A percentile compares a stretch with the other conserved stretches of the same genome.
Evolutionary conservation across 257 asterid genomes (phyloP).

Genomic region (Nicotiana paniculata): DNA sequence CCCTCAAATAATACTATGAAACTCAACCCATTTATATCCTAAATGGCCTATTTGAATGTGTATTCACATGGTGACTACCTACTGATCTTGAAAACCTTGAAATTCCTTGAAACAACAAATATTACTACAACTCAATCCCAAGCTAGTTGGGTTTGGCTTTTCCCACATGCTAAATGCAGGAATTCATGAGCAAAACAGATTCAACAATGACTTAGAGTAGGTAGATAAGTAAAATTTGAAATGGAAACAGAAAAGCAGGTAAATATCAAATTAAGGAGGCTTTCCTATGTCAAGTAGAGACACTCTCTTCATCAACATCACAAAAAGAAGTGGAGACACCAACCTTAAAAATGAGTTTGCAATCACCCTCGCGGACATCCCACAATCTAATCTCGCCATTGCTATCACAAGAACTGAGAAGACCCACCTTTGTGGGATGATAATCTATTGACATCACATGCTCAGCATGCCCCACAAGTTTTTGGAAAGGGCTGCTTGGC

Average conservation of each 20-base stretch:
- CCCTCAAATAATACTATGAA: background rate
- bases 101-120: background rate
- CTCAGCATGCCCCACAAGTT: slow-evolving; percentile 37
- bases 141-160: no score
- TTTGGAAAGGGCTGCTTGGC: slow-evolving; percentile 9
- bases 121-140: background rate
- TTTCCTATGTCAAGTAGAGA: background rate
- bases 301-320: background rate
- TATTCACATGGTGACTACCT: background rate
- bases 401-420: slow-evolving; percentile 37
- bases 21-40: background rate
- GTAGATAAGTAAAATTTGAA: background rate
- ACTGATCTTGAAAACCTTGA: background rate
- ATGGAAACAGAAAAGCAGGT: background rate
- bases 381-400: slow-evolving; percentile 36
- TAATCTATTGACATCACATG: slow-evolving; percentile 39
- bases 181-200: background rate
- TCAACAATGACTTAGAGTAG: background rate
- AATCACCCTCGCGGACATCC: slow-evolving; percentile 21
- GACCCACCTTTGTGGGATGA: slow-evolving; percentile 29
- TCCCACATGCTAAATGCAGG: no score
- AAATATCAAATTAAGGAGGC: background rate
- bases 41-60: background rate
- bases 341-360: slow-evolving; percentile 30
- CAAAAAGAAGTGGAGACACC: slow-evolving; percentile 1